Evolutionary conservation across 2,329 filamentous ascomycete genomes (phyloP).

Genomic region (Fusarium sp.): DNA sequence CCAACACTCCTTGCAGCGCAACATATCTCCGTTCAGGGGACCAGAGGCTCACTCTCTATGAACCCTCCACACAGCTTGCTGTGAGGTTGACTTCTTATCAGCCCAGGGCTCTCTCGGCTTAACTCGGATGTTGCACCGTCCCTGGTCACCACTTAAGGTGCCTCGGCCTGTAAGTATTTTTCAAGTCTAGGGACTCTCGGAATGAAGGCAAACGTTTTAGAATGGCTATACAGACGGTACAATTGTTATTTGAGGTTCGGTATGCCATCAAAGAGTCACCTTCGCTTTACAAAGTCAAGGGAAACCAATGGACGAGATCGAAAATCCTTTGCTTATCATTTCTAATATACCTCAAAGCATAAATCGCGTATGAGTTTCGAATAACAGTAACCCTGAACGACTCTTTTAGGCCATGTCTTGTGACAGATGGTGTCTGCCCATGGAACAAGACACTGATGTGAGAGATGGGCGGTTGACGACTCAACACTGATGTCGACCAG

Average conservation of each 20-base stretch:
- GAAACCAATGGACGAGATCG: not conserved
- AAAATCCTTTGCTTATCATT: not conserved
- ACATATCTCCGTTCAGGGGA: not conserved
- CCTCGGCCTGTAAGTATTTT: not conserved
- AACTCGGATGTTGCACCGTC: not conserved
- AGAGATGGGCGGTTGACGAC: not conserved
- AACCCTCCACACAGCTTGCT: not conserved
- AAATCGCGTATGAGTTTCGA: not conserved
- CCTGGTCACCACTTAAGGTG: not conserved
- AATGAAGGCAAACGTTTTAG: not conserved
- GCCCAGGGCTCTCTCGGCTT: not conserved
- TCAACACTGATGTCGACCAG: not conserved
- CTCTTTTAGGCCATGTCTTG: not conserved
- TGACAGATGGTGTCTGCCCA: not conserved
- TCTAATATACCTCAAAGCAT: not conserved
- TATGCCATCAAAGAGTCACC: not conserved
- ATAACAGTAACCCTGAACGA: not conserved
- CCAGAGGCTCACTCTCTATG: not conserved
- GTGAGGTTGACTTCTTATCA: not conserved
- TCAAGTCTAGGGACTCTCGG: not conserved
- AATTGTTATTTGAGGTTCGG: not conserved
- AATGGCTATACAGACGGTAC: not conserved
- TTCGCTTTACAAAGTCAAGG: not conserved
- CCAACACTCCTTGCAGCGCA: not conserved
- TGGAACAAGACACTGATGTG: not conserved